Base-by-base conservation (phyloP, 768 basidiomycete genomes). In the Lentinula raphanica region DNA sequence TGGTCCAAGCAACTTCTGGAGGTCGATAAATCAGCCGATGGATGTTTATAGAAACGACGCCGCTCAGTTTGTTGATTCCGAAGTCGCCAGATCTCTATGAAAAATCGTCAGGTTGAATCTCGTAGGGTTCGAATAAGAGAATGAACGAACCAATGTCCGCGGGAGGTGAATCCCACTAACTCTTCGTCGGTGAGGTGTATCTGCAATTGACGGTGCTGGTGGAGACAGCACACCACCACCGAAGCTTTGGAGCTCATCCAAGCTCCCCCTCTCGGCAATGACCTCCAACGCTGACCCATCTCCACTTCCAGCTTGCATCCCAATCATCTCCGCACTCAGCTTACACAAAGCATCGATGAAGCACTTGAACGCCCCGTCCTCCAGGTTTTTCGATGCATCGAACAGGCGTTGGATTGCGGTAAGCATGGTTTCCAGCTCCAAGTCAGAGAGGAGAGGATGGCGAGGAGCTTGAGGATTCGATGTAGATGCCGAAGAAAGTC, bases 271-370 rank as follows among this genome's bases (percentile, higher is more conserved):
- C 29, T 77, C 76, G 29, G 72, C 72, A 9, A 60, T 51, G 48
- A 67, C 68, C 36, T 71, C 72, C 9, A 61, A 62, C 60, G 66
- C 66, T 55, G 66, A 66, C 19, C 17, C 51, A 25, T 53, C 51
- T 32, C 31, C 49, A 19, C 69, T 73, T 49, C 77, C 80, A 3
- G 81, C 82, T 70, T 92, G 88, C 85, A 97, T 88, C 36, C 88
- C 88, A 19, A 98, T 84, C 94, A 98, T 98, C 71, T 94, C 94
- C 9, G 84, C 79, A 66, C 93, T 96, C 25, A 98, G 74, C 65
- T 82, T 86, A 69, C 93, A 95, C 51, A 98, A 70, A 2, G 95
- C 90, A 54, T 76, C 72, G 29, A 79, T 68, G 61, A 98, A 98
- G 62, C 86, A 79, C 48, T 77, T 79, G 72, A 95, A 98, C 3